Evolutionary conservation across 1,284 basidiomycete species (phyloP).

Genomic region (Mycosarcoma mackinlayi): DNA sequence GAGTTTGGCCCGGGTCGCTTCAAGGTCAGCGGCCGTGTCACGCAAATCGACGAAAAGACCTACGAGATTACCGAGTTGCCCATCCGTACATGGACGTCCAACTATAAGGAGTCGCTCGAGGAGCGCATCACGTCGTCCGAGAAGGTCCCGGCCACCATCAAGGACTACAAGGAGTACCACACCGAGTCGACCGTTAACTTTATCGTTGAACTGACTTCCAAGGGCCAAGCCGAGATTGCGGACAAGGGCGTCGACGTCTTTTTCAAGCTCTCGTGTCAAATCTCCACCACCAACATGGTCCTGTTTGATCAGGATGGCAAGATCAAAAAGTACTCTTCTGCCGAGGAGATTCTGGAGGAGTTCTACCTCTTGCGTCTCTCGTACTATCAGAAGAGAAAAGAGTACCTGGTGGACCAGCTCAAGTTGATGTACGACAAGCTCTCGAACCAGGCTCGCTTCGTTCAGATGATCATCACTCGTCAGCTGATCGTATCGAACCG

Average conservation of each 20-base stretch:
- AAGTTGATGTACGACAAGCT: conserved; percentile 85
- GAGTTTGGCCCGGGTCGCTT: conserved; percentile 84
- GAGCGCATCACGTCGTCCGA: conserved; percentile 72
- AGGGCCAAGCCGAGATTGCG: conserved; percentile 86
- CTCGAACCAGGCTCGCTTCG: conserved; percentile 95
- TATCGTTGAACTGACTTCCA: conserved; percentile 81
- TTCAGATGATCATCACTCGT: conserved; percentile 92
- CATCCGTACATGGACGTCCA: conserved; percentile 93
- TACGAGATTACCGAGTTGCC: conserved; percentile 96
- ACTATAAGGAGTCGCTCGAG: conserved; percentile 91
- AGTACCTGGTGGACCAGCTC: conserved; percentile 83
- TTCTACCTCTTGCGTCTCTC: conserved; percentile 90
- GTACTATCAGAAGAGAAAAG: conserved; percentile 86
- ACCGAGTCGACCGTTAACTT: conserved; percentile 94
- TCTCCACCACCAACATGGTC: conserved; percentile 96
- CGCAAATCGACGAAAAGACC: conserved; percentile 85
- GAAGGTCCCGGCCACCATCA: conserved; percentile 75
- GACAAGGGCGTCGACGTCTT: conserved; percentile 87
- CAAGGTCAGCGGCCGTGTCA: conserved; percentile 81
- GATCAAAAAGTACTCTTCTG: conserved; percentile 90
- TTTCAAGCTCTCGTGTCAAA: conserved; percentile 86
- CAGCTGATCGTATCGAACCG: conserved; percentile 91
- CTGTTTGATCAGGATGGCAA: conserved; percentile 96
- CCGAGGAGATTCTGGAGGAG: conserved; percentile 92
- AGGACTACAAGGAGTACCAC: conserved; percentile 72